Conservation (phyloP, 495 filamentous ascomycete species). For the Parachaetomium inaequale region DNA sequence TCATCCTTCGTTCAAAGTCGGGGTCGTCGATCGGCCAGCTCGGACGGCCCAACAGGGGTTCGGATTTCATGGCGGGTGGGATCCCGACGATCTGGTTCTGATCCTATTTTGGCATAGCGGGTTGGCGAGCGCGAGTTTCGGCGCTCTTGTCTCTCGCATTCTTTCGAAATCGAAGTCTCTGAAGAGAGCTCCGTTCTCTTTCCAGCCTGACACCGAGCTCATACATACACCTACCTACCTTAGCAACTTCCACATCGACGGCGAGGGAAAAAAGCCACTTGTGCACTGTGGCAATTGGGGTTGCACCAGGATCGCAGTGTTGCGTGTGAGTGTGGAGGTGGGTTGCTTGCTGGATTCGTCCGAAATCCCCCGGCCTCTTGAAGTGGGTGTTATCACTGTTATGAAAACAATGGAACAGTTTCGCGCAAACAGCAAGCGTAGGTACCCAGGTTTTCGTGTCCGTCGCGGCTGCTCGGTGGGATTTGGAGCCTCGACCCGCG, state of each 20-base stretch:
- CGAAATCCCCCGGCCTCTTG: too few relatives aligned
- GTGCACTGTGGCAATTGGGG: background rate
- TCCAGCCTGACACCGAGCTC: background rate
- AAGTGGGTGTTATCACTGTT: background rate
- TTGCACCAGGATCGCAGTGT: background rate
- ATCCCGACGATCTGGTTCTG: slow-evolving; percentile 16
- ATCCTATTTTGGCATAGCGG: slow-evolving; percentile 3
- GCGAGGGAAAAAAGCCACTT: background rate
- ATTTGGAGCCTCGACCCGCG: background rate
- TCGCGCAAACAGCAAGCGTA: too few relatives aligned
- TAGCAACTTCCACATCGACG: too few relatives aligned
- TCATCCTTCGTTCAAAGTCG: too few relatives aligned
- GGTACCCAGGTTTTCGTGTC: background rate
- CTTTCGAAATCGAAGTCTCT: background rate
- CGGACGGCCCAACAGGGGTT: background rate
- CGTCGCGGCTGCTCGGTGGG: background rate
- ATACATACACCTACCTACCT: background rate
- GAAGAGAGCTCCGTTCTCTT: background rate
- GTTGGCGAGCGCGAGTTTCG: background rate
- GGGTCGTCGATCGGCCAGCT: background rate
- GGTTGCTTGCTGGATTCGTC: too few relatives aligned
- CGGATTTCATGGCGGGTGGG: background rate
- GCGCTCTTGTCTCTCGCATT: background rate
- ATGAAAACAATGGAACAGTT: too few relatives aligned
- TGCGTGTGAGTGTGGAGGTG: background rate